These are phyloP conservation scores for Kuraishia cidri DNA, from an alignment of 805 yeast genomes.

Conservation along the genomic window DNA sequence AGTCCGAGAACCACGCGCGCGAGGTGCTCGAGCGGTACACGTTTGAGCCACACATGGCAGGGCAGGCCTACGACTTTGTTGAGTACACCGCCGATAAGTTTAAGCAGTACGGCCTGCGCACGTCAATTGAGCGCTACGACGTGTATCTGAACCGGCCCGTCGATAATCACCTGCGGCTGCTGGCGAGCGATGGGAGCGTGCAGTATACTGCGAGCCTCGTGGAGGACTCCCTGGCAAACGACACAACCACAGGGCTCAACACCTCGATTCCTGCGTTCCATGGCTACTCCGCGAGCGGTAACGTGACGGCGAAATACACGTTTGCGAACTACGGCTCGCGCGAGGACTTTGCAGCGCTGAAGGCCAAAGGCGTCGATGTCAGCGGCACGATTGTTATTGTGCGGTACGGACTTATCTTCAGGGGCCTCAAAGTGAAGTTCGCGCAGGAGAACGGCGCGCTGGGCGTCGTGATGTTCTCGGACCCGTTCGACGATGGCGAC, in stretches of 20 bases:
- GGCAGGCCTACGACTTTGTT: slow-evolving; percentile 31
- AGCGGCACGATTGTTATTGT: slow-evolving; percentile 51
- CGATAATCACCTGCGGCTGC: slow-evolving; percentile 29
- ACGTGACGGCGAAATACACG: slow-evolving; percentile 43
- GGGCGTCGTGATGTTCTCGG: slow-evolving; percentile 50
- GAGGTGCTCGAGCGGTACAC: slow-evolving; percentile 29
- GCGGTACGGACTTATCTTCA: slow-evolving; percentile 38
- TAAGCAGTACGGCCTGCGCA: slow-evolving; percentile 39
- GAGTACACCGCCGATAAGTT: slow-evolving; percentile 43
- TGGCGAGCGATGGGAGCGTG: slow-evolving; percentile 21
- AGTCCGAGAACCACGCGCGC: slow-evolving; percentile 20
- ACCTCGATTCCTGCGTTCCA: slow-evolving; percentile 41
- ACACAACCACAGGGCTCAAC: slow-evolving; percentile 26
- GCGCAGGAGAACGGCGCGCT: slow-evolving; percentile 57
- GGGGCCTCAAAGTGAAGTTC: slow-evolving; percentile 50
- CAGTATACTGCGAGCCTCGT: slow-evolving; percentile 38
- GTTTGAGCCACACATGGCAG: slow-evolving; percentile 32
- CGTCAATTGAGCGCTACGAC: slow-evolving; percentile 45
- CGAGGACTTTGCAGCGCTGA: slow-evolving; percentile 41
- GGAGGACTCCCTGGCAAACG: slow-evolving; percentile 37
- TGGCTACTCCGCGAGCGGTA: slow-evolving; percentile 59
- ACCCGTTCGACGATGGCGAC: slow-evolving; percentile 53
- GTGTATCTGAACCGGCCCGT: slow-evolving; percentile 45
- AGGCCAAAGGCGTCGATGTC: slow-evolving; percentile 29
- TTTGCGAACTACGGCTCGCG: slow-evolving; percentile 53